phyloP scores from a whole-genome alignment of 257 asterid genomes.

The Eucommia ulmoides region DNA sequence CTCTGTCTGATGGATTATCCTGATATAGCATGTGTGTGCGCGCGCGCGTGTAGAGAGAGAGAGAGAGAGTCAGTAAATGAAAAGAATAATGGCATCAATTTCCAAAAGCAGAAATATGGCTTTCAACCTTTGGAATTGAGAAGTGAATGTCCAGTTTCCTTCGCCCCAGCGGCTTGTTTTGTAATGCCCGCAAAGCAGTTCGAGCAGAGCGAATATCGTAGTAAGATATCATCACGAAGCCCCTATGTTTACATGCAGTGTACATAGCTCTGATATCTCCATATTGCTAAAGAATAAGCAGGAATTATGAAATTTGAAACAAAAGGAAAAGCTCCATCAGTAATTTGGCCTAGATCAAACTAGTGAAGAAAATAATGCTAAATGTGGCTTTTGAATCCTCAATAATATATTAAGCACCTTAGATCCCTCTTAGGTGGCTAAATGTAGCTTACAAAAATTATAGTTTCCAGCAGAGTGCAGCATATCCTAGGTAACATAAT shows the following conservation, averaged over 20 bases:
- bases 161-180: slow-evolving; percentile 48
- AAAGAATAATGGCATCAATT: background rate
- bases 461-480: too few relatives aligned
- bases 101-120: background rate
- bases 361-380: too few relatives aligned
- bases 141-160: slow-evolving; percentile 71
- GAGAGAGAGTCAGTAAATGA: slow-evolving; percentile 6
- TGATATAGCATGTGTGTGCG: too few relatives aligned
- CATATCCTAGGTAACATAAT: too few relatives aligned
- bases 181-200: slow-evolving; percentile 50
- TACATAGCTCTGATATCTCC: slow-evolving; percentile 65
- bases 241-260: slow-evolving; percentile 68
- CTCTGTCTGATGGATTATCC: slow-evolving; percentile 76
- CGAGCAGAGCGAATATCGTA: slow-evolving; percentile 71
- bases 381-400: too few relatives aligned
- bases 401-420: too few relatives aligned
- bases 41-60: background rate
- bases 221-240: slow-evolving; percentile 76
- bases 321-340: too few relatives aligned
- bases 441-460: too few relatives aligned
- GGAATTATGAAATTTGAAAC: too few relatives aligned
- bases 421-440: too few relatives aligned
- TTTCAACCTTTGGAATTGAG: slow-evolving; percentile 65
- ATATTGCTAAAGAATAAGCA: slow-evolving; percentile 29
- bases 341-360: too few relatives aligned